Percentiles rank a stretch among this genome's conserved stretches.
Conservation (phyloP, 2,329 filamentous ascomycete species). For the Cladosporium sp. region DNA sequence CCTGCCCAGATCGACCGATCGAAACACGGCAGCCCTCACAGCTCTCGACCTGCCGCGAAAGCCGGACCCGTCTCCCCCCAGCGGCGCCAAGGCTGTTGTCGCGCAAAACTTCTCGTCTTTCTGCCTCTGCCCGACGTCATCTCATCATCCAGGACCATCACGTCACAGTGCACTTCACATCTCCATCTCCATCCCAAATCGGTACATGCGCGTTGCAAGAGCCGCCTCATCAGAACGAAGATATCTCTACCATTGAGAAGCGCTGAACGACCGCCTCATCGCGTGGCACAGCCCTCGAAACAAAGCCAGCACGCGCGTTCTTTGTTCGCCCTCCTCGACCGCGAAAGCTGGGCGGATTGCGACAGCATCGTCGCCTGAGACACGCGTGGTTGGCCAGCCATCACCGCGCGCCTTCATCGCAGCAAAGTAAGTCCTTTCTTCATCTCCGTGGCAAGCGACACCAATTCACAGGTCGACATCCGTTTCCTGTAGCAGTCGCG, state of each 20-base stretch:
- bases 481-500: not conserved
- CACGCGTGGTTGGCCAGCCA: slow-evolving; percentile 18
- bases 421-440: slow-evolving; percentile 6
- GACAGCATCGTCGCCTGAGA: not conserved
- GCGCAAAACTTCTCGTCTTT: not conserved
- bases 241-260: not conserved
- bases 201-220: slow-evolving; percentile 3
- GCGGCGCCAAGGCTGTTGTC: not conserved
- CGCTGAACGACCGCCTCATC: not conserved
- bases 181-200: not conserved
- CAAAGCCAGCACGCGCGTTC: not conserved
- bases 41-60: not conserved
- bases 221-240: slow-evolving; percentile 7
- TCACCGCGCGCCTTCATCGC: slow-evolving; percentile 9
- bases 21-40: not conserved
- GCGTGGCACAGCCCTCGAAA: not conserved
- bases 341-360: slow-evolving; percentile 6
- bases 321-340: not conserved
- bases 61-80: not conserved
- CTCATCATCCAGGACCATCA: not conserved
- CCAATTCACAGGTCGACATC: not conserved
- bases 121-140: not conserved
- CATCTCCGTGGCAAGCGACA: not conserved
- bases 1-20: not conserved
- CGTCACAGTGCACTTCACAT: slow-evolving; percentile 9